phyloP scores from a whole-genome alignment of 2,329 filamentous ascomycete genomes.

The Hypoxylon rubiginosum region DNA sequence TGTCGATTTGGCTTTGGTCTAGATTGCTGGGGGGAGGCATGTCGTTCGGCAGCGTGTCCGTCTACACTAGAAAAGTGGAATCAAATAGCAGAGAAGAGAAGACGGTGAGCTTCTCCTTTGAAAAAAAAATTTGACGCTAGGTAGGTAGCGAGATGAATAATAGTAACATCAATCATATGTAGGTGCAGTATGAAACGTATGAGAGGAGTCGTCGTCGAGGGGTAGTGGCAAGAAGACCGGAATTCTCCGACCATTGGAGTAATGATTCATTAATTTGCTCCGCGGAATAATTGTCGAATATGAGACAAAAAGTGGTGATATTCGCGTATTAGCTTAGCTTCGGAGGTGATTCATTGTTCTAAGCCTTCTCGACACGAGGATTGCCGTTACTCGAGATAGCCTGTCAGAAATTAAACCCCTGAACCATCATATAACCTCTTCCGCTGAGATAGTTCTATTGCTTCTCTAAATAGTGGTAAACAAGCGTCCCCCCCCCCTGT shows the following conservation, averaged over 20 bases:
- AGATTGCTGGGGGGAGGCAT: neutral
- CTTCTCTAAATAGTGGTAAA: no score
- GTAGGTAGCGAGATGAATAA: no score
- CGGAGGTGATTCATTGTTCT: neutral
- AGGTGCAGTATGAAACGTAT: neutral
- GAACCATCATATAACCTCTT: no score
- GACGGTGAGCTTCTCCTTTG: neutral
- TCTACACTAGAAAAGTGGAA: neutral
- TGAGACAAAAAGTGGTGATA: neutral
- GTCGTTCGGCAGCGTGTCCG: neutral
- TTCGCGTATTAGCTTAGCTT: neutral
- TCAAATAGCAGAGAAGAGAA: neutral
- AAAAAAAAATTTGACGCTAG: no score
- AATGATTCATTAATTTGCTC: neutral
- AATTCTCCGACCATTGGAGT: neutral
- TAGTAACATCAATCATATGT: neutral
- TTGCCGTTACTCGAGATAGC: no score
- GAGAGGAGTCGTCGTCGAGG: neutral
- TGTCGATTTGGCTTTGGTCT: neutral
- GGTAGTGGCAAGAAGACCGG: neutral
- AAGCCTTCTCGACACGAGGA: no score
- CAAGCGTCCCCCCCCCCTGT: no score
- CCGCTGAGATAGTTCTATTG: neutral
- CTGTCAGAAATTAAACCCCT: no score
- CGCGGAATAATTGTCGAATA: neutral